Evolutionary conservation across 768 basidiomycete species (phyloP).

Genomic region (Pleurotus cornucopiae): DNA sequence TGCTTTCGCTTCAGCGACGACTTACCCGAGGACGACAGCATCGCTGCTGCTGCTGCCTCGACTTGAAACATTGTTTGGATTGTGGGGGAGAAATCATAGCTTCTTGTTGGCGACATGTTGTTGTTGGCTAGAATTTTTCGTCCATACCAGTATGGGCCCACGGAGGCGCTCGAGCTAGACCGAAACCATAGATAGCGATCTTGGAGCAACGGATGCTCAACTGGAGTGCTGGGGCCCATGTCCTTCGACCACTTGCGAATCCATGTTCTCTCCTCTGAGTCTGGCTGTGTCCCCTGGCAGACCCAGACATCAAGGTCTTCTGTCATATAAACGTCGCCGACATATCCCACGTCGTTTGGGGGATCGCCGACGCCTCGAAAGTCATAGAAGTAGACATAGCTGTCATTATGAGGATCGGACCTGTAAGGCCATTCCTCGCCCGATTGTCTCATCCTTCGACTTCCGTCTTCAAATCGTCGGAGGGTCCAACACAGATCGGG

Average conservation of each 20-base stretch:
- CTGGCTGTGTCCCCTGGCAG: neutral
- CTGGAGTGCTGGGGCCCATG: neutral
- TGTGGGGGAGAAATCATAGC: neutral
- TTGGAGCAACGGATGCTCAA: neutral
- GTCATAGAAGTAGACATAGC: neutral
- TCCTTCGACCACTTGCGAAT: neutral
- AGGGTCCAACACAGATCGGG: neutral
- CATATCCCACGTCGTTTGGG: conserved; percentile 2
- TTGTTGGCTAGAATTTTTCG: neutral
- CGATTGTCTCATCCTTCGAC: neutral
- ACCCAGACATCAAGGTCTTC: neutral
- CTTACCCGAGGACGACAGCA: no score
- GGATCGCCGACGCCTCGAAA: neutral
- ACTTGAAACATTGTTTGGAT: neutral
- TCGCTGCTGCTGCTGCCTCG: neutral
- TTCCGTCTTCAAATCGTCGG: conserved; percentile 1
- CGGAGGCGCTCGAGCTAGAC: neutral
- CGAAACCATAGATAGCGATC: neutral
- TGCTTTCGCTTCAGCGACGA: no score
- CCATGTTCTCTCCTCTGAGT: neutral
- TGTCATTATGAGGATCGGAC: neutral
- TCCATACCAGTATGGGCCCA: neutral
- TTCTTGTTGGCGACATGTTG: neutral
- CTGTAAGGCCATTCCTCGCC: neutral
- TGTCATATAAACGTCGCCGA: conserved; percentile 1